Evolutionary conservation across 176 grass and related monocot species (phyloP), one percentile per base, ranked within the genome.

Genomic region (Alloteropsis semialata): DNA sequence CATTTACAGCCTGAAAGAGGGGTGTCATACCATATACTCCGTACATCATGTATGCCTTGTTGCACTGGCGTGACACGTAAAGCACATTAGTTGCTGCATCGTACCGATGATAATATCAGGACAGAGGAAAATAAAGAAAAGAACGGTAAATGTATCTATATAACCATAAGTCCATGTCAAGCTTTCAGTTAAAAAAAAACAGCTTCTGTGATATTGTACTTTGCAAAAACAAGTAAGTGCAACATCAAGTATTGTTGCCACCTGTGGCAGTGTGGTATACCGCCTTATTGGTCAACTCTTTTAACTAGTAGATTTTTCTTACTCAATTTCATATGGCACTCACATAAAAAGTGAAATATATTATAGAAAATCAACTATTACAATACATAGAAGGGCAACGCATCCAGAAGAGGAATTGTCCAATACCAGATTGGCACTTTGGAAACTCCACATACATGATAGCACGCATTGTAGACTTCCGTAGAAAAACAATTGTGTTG

Each of bases 1-100:
- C 59, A 67, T 66, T 55, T 76, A 84, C 27, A 33, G 82, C 82
- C 46, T 76, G 82, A 56, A 84, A 67, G 46, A 84, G 82, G 46
- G 82, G 72, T 76, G 82, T 84, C 60, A 76, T 83, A 74, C 30
- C 42, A 75, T 54, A 65, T 45, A 21, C n/a, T 65, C 59, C 57
- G 54, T 32, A 43, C 5, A 66, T 56, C 61, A 29, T 55, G 72
- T 67, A 67, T 5, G 61, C 39, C 72, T 76, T 84, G 72, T 84
- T 84, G 82, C 72, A 75, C 82, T 84, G 44, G 59, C 32, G 18
- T 66, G 34, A 75, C 46, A 76, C 42, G 37, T 43, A 33, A 84
- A 84, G 34, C 46, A 76, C 33, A 43, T 84, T 84, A 76, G 46
- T 76, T 22, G 34, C 34, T 66, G 9, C 34, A 21, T 57, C 25